Evolutionary conservation across 2,329 filamentous ascomycete genomes (phyloP), one percentile per base, ranked within the genome.

Genomic region (Colletotrichum graminicola): DNA sequence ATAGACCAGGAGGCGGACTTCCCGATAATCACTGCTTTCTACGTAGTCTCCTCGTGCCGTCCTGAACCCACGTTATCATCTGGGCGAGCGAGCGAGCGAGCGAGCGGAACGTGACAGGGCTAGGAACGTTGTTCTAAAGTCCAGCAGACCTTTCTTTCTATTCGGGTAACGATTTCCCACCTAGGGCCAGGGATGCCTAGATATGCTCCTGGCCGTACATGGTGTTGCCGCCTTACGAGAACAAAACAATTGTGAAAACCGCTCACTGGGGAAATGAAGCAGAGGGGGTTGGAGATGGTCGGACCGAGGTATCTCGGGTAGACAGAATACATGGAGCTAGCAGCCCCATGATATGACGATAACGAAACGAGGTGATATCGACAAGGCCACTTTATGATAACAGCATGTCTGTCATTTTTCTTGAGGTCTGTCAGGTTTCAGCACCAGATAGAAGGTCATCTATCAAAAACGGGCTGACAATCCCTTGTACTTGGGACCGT

Each of bases 161-260:
- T 55, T 66, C 62, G 43, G 55, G 67, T 43, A 54, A 60, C 26
- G 62, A 66, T 60, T 54, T 66, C 62, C 67, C 67, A 61, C 39
- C 49, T 54, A 29, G 54, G 62, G 47, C 66, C 45, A 47, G 63
- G 18, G 66, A 11, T 52, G 47, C 41, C 67, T 62, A 61, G 39
- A 66, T 66, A 11, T 60, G 54, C 43, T 55, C 60, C 61, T 36
- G 36, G 7, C 29, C 43, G 47, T 18, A 26, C 29, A 41, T 47
- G 34, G 45, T 12, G 23, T 7, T 39, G 52, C 29, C 8, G 47
- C 29, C 16, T 47, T 23, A 32, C 34, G 34, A n/a, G 36, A 29
- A 62, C 18, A 43, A 8, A 10, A 8, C 41, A 10, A 36, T 14
- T 41, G 47, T n/a, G 29, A 32, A 66, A 66, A 56, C 62, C 62